Evolutionary conservation across 108 stramenopile genomes (phyloP).

Genomic region (Skeletonema costatum): DNA sequence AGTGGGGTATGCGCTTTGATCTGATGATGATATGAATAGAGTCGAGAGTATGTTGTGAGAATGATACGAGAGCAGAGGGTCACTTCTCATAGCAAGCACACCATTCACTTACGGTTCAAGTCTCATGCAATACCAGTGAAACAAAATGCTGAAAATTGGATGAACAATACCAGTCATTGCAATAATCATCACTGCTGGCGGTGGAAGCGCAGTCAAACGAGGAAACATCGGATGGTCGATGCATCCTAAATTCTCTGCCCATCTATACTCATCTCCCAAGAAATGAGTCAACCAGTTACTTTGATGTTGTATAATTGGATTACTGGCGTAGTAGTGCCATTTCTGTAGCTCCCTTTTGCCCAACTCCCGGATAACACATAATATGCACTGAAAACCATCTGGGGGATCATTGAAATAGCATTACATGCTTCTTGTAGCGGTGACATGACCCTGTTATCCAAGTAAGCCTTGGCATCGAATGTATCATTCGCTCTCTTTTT

Average conservation of each 20-base stretch:
- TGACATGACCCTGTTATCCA: conserved; percentile 71
- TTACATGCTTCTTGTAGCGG: conserved; percentile 75
- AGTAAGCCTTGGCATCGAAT: conserved; percentile 29
- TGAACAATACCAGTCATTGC: not conserved
- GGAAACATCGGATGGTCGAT: conserved; percentile 52
- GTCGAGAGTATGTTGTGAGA: conserved; percentile 75
- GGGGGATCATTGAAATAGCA: conserved; percentile 72
- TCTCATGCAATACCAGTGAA: conserved; percentile 41
- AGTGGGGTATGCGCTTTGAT: conserved; percentile 66
- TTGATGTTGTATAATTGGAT: not conserved
- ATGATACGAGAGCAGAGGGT: conserved; percentile 66
- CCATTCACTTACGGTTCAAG: conserved; percentile 44
- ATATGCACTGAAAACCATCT: conserved; percentile 53
- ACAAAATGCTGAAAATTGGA: not conserved
- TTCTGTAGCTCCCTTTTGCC: conserved; percentile 22
- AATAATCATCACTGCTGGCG: conserved; percentile 11
- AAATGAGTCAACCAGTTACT: not conserved
- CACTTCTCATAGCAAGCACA: not conserved
- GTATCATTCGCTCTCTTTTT: not conserved
- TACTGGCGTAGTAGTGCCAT: not conserved
- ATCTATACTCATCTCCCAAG: conserved; percentile 9
- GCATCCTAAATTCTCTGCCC: conserved; percentile 33
- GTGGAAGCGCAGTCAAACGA: conserved; percentile 66
- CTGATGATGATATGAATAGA: conserved; percentile 52
- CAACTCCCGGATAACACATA: conserved; percentile 67